phyloP scores from a whole-genome alignment of 2,329 filamentous ascomycete genomes.

The Xylaria sp. region DNA sequence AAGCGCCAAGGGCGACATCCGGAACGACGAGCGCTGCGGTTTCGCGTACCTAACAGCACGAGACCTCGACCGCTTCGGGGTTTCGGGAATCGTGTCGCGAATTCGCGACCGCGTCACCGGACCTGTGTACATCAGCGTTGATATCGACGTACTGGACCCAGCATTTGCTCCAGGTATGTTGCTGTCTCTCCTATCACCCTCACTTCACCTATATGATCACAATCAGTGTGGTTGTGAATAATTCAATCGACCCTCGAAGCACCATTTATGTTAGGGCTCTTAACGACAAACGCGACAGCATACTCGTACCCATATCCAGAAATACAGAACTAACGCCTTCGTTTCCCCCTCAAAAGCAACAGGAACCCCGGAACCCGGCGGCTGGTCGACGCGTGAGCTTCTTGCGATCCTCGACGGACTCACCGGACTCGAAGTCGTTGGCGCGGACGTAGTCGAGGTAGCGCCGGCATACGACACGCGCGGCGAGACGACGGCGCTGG shows the following conservation, averaged over 20 bases:
- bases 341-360: constrained; percentile 60
- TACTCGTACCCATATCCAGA: not conserved
- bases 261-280: not conserved
- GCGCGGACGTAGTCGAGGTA: constrained; percentile 84
- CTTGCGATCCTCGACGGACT: constrained; percentile 78
- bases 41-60: constrained; percentile 67
- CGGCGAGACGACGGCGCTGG: constrained; percentile 77
- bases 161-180: constrained; percentile 66
- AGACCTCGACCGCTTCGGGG: constrained; percentile 77
- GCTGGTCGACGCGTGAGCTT: constrained; percentile 82
- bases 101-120: constrained; percentile 68
- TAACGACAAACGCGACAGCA: not conserved
- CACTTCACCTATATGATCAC: not conserved
- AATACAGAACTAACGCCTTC: not conserved
- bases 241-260: not conserved
- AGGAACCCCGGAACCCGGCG: constrained; percentile 81
- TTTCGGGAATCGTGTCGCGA: constrained; percentile 68
- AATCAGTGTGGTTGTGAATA: not conserved
- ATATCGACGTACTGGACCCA: constrained; percentile 85
- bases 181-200: not conserved
- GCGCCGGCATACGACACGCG: constrained; percentile 79
- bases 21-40: constrained; percentile 67
- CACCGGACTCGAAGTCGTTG: constrained; percentile 76
- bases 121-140: constrained; percentile 76
- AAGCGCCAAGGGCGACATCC: constrained; percentile 60